Evolutionary conservation across 805 yeast species (phyloP), one percentile per base, ranked within the genome.

Genomic region (Zygoascus ofunaensis): DNA sequence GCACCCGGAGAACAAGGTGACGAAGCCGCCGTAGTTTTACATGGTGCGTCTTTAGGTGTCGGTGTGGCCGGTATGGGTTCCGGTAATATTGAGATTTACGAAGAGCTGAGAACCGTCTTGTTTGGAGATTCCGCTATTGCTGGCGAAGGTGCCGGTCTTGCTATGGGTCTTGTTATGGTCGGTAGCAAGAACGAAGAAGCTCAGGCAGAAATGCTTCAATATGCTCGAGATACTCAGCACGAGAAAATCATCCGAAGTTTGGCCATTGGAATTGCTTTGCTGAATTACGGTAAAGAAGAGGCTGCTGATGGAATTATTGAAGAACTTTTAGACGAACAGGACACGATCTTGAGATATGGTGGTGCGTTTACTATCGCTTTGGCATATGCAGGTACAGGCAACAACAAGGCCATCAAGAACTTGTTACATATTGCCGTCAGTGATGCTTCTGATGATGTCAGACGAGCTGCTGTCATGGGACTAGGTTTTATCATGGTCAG

Each of bases 31-130:
- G 87, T 87, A 34, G 74, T 87, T 54, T 73, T 87, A 49, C 97
- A 92, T 60, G 98, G 98, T 62, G 97, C 97, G 5, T 82, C 92
- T 52, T 74, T 92, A 42, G 98, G 98, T 58, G 72, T 82, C 41
- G 97, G 97, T 69, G 86, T 90, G 39, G 95, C 98, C 4, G 97
- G 94, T 26, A 87, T 92, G 97, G 95, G 90, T 1, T 75, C 90
- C 30, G 79, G 80, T 38, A 80, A 82, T 60, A 78, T 71, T 48
- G 72, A 75, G 38, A 73, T 87, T 37, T 87, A 83, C 57, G 94
- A 86, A 52, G 84, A 84, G 44, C 73, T 92, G 59, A 83, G 82
- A 58, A 85, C 80, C 39, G 86, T 90, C 3, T 68, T 92, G 50
- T 89, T 81, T 61, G 76, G 89, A 8, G 98, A 92, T 60, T 82